Evolutionary conservation across 2,329 filamentous ascomycete genomes (phyloP).

Genomic region (Kalmusia sp.): DNA sequence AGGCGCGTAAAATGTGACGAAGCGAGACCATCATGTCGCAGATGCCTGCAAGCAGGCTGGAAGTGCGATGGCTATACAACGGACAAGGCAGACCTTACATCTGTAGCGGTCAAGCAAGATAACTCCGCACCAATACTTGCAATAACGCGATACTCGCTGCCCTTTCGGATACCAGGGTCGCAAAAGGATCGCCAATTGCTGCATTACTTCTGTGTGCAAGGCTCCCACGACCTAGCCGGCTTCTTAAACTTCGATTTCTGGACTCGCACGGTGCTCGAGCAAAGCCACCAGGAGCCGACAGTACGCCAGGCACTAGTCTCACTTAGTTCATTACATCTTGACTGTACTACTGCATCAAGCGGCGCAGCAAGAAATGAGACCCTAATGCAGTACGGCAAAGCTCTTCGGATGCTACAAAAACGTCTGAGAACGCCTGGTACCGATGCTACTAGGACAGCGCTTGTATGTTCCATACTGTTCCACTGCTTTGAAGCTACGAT

Average conservation of each 20-base stretch:
- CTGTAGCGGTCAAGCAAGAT: background rate
- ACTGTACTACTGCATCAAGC: constrained; percentile 1
- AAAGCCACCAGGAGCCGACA: constrained; percentile 7
- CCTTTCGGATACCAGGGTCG: constrained; percentile 10
- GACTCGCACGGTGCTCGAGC: constrained; percentile 9
- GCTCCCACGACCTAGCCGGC: constrained; percentile 7
- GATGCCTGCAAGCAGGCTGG: constrained; percentile 10
- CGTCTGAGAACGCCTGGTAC: background rate
- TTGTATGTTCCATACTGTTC: constrained; percentile 12
- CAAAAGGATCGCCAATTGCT: constrained; percentile 13
- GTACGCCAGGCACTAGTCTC: constrained; percentile 10
- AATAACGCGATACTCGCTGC: constrained; percentile 10
- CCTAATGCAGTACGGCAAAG: constrained; percentile 6
- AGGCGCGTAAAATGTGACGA: constrained; percentile 14
- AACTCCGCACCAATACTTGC: background rate
- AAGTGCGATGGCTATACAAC: constrained; percentile 6
- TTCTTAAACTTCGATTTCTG: constrained; percentile 9
- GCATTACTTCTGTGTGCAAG: constrained; percentile 15
- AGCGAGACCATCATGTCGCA: constrained; percentile 5
- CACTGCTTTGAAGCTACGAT: constrained; percentile 12
- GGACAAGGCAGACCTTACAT: background rate
- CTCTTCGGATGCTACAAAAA: constrained; percentile 9
- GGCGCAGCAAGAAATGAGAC: background rate
- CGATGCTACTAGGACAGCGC: background rate
- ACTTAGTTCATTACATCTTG: constrained; percentile 10